Base-by-base conservation (phyloP, 1,139 yeast species). In the Yamadazyma taylorii region DNA sequence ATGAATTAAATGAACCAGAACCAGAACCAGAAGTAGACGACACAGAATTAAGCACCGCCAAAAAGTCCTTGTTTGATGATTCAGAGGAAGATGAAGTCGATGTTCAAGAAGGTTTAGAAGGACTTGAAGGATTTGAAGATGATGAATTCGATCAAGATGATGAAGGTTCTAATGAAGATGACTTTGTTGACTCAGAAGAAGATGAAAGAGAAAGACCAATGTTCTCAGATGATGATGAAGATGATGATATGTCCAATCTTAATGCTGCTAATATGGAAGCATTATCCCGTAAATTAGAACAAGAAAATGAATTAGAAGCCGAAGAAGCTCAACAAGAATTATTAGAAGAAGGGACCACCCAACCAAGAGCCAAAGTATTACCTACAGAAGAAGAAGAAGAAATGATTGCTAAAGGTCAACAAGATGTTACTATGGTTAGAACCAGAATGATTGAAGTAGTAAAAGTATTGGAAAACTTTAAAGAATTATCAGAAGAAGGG, bases 391-490 rank as follows among this genome's bases (percentile, higher is more conserved):
- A 77, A 50, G 79, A 75, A 52, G 81, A 74, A 43, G 69, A 68
- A 34, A 69, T 70, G 36, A 65, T 72, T 39, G 66, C 63, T 15
- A 58, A 60, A 13, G 79, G 76, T 17, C 83, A 86, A 30, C 79
- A 79, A 52, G 96, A 90, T 57, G 74, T 90, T 37, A 85, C 89
- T 9, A 73, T 86, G 54, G 77, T 87, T 13, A 81, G 97, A 64
- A 87, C 97, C 17, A 79, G 99, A 65, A 90, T 94, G 83, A 80
- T 92, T 49, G 98, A 94, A 69, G 79, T 94, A 44, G 94, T 89
- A 36, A 90, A 90, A 61, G 97, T 92, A n/a, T 75, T 94, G 52
- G 97, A 90, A 60, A 88, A 92, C 63, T 89, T 90, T 66, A 83
- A 83, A 56, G 83, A 73, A 34, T 62, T 89, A 52, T 86, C 92